phyloP scores from a whole-genome alignment of 495 filamentous ascomycete genomes.

The Neurospora intermedia region DNA sequence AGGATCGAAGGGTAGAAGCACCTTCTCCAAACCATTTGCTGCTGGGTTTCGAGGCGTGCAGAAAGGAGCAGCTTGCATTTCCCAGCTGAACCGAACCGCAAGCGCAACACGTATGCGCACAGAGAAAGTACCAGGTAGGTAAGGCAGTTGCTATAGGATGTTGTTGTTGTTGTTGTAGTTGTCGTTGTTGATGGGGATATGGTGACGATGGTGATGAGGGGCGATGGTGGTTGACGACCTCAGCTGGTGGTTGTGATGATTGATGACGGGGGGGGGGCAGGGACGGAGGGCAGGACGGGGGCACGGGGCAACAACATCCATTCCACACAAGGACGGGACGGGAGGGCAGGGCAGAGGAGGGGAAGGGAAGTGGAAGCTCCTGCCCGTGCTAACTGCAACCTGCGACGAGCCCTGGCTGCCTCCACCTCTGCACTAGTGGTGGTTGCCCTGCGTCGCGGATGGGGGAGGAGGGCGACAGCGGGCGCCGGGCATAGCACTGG shows the following conservation, averaged over 20 bases:
- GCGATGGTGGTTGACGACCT: not conserved
- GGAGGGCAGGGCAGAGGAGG: not conserved
- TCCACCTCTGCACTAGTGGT: too few species aligned
- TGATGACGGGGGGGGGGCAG: not conserved
- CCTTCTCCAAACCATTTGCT: not conserved
- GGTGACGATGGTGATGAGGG: not conserved
- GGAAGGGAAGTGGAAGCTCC: not conserved
- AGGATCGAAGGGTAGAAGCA: not conserved
- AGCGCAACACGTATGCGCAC: not conserved
- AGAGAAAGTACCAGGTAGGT: not conserved
- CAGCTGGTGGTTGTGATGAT: not conserved
- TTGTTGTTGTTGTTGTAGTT: not conserved
- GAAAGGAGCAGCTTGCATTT: not conserved
- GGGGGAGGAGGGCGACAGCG: not conserved
- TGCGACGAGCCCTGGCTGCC: not conserved
- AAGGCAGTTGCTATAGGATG: not conserved
- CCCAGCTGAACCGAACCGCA: not conserved
- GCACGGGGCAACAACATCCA: not conserved
- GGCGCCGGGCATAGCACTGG: not conserved
- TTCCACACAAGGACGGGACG: not conserved
- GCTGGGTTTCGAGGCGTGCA: not conserved
- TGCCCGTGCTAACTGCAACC: not conserved
- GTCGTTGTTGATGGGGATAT: not conserved
- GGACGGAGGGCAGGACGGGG: not conserved
- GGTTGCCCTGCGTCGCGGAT: not conserved